Evolutionary conservation across 1,284 basidiomycete species (phyloP).

Genomic region (Pisolithus thermaeus): DNA sequence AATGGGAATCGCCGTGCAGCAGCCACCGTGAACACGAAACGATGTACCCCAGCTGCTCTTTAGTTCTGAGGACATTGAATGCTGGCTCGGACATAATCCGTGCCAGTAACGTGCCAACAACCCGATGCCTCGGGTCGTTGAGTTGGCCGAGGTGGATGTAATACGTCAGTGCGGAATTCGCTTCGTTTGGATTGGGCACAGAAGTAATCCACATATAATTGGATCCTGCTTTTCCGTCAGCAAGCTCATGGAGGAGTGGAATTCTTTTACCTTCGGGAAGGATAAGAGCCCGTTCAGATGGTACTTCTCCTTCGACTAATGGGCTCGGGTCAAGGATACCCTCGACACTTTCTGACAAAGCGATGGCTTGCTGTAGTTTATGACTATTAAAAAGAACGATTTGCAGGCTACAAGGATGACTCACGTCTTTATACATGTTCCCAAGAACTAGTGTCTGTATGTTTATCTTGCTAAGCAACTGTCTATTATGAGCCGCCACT

Average conservation of each 20-base stretch:
- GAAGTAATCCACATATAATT: conserved; percentile 67
- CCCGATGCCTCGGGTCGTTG: conserved; percentile 50
- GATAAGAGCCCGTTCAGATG: conserved; percentile 48
- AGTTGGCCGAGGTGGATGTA: conserved; percentile 70
- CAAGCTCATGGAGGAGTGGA: background rate
- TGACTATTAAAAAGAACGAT: conserved; percentile 3
- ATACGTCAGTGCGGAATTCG: conserved; percentile 83
- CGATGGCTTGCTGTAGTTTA: conserved; percentile 65
- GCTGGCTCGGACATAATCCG: conserved; percentile 86
- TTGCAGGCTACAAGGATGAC: conserved; percentile 18
- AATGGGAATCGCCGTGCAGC: conserved; percentile 57
- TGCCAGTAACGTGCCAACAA: conserved; percentile 55
- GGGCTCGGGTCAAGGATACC: conserved; percentile 56
- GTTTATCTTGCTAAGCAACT: conserved; percentile 65
- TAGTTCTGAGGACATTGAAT: conserved; percentile 93
- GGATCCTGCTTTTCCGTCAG: conserved; percentile 41
- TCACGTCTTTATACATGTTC: conserved; percentile 77
- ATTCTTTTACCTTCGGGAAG: conserved; percentile 55
- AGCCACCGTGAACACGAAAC: conserved; percentile 58
- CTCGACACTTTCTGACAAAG: conserved; percentile 72
- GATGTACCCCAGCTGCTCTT: conserved; percentile 95
- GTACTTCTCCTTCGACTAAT: conserved; percentile 34
- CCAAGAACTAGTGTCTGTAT: conserved; percentile 80
- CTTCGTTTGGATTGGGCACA: conserved; percentile 83
- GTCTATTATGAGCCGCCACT: conserved; percentile 60